These are phyloP conservation scores for Linum tenue DNA, from an alignment of 345 rosid genomes.

Conservation along the genomic window DNA sequence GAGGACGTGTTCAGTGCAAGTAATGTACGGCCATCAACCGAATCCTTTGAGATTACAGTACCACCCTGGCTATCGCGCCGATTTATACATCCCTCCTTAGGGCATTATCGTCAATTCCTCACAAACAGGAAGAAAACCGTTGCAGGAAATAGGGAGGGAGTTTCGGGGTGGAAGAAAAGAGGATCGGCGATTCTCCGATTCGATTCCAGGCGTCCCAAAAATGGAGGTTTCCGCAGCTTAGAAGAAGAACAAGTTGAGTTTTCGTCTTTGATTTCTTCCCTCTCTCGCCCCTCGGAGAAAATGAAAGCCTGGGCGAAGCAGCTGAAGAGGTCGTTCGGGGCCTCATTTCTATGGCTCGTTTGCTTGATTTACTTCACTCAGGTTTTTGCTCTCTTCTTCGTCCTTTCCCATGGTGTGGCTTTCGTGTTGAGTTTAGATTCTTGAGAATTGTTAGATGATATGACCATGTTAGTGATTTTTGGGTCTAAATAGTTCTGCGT, in stretches of 20 bases:
- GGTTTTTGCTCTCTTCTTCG: constrained; percentile 23
- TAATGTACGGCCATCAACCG: neutral
- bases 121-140: neutral
- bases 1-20: neutral
- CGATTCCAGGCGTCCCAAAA: neutral
- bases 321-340: constrained; percentile 57
- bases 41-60: neutral
- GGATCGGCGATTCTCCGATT: neutral
- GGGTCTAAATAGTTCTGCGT: neutral
- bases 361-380: constrained; percentile 92
- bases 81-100: neutral
- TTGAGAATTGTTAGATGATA: neutral
- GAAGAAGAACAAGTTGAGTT: neutral
- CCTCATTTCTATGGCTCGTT: constrained; percentile 82
- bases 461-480: neutral
- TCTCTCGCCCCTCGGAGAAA: constrained; percentile 7
- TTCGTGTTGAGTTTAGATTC: constrained; percentile 4
- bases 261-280: neutral
- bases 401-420: neutral
- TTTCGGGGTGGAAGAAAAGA: neutral
- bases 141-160: neutral
- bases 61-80: neutral
- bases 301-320: constrained; percentile 59
- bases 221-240: neutral
- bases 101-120: neutral